A percentile compares a stretch with the other conserved stretches of the same genome.
Conservation (phyloP, 805 yeast genomes). For the Brettanomyces anomalus region DNA sequence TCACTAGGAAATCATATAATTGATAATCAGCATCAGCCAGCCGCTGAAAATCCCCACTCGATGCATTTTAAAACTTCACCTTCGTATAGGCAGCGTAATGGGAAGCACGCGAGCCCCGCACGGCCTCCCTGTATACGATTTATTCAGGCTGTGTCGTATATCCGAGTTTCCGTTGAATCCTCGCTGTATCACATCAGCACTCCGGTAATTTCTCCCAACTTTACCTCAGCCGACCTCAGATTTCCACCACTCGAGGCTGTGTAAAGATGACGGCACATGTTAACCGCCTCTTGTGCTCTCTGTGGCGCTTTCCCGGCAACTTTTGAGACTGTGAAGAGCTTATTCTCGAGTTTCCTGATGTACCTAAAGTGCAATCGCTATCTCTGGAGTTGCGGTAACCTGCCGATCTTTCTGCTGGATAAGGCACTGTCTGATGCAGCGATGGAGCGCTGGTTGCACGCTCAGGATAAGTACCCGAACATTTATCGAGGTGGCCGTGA, state of each 20-base stretch:
- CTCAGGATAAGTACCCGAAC: neutral
- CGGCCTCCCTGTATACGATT: too few species aligned
- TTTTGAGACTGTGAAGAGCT: slow-evolving; percentile 5
- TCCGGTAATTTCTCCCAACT: too few species aligned
- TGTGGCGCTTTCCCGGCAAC: neutral
- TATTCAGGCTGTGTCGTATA: neutral
- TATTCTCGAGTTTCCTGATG: neutral
- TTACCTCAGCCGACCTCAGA: too few species aligned
- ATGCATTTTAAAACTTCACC: too few species aligned
- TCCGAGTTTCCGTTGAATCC: neutral
- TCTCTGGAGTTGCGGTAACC: neutral
- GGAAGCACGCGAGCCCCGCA: too few species aligned
- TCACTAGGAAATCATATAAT: too few species aligned
- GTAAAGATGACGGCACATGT: slow-evolving; percentile 39
- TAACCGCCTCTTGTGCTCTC: slow-evolving; percentile 32
- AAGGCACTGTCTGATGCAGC: too few species aligned
- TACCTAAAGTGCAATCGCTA: neutral
- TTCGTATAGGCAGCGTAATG: too few species aligned
- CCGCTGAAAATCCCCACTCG: too few species aligned
- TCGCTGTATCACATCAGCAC: neutral
- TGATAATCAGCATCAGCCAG: too few species aligned
- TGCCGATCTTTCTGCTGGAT: neutral
- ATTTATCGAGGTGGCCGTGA: neutral
- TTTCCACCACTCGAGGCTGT: slow-evolving; percentile 26
- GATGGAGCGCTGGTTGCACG: neutral